Conservation (phyloP, 768 basidiomycete species). For the Lentinula sp. region DNA sequence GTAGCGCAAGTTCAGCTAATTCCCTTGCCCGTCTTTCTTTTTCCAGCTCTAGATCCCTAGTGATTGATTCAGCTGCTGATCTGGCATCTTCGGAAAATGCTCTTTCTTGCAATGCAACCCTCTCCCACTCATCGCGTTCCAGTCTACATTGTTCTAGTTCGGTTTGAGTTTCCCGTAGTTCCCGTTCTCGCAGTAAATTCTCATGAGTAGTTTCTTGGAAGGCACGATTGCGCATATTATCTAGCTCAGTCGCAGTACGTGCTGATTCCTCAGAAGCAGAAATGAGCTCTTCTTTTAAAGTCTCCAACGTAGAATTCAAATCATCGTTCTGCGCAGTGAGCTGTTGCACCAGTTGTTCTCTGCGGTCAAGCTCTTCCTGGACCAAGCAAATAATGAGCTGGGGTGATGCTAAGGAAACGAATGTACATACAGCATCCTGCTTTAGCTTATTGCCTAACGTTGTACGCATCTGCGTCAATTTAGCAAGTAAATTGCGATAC, state of each 20-base stretch:
- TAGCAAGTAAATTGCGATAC: constrained; percentile 80
- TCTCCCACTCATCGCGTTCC: constrained; percentile 65
- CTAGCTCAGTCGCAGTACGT: constrained; percentile 63
- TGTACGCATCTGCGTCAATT: constrained; percentile 89
- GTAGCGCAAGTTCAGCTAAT: constrained; percentile 50
- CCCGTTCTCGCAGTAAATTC: constrained; percentile 63
- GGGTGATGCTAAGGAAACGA: background rate
- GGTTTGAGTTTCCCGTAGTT: constrained; percentile 74
- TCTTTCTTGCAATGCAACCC: constrained; percentile 51
- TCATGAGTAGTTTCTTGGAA: constrained; percentile 69
- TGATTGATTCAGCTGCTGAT: constrained; percentile 45
- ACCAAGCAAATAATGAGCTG: constrained; percentile 14
- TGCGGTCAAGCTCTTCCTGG: constrained; percentile 96
- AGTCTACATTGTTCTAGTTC: constrained; percentile 83
- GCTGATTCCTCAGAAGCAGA: constrained; percentile 72
- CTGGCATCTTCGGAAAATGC: constrained; percentile 66
- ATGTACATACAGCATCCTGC: constrained; percentile 82
- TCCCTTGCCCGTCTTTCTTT: constrained; percentile 54
- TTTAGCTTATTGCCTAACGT: constrained; percentile 91
- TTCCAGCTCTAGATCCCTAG: constrained; percentile 65
- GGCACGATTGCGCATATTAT: constrained; percentile 55
- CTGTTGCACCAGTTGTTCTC: constrained; percentile 78
- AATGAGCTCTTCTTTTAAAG: constrained; percentile 76
- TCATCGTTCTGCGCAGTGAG: constrained; percentile 77
- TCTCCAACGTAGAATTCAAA: constrained; percentile 62